A percentile compares a stretch with the other conserved stretches of the same genome.
Evolutionary conservation across 2,329 filamentous ascomycete genomes (phyloP).

Genomic region (Cordyceps sp.): DNA sequence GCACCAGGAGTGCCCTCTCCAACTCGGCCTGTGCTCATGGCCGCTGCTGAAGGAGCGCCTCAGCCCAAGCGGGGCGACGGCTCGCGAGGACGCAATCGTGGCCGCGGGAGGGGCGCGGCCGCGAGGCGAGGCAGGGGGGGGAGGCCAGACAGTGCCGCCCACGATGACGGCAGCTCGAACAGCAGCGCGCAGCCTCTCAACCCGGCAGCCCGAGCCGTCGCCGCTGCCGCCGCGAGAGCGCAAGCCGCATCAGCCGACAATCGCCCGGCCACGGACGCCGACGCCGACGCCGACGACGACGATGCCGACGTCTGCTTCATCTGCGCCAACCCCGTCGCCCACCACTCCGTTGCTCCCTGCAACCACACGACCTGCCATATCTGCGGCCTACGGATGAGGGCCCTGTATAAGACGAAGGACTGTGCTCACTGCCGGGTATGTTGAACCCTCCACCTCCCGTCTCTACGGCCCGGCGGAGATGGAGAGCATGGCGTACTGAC

Average conservation of each 20-base stretch:
- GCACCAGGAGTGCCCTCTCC: not conserved
- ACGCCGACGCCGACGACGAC: conserved; percentile 26
- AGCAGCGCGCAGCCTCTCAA: conserved; percentile 6
- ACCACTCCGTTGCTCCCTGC: conserved; percentile 80
- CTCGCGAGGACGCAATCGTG: conserved; percentile 23
- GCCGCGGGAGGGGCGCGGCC: conserved; percentile 12
- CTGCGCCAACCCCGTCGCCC: conserved; percentile 77
- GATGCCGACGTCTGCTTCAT: conserved; percentile 91
- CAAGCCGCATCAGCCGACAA: not conserved
- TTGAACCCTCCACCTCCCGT: conserved; percentile 5
- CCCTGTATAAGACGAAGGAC: conserved; percentile 88
- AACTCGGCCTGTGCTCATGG: conserved; percentile 3
- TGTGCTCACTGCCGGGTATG: conserved; percentile 88
- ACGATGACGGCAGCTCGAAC: conserved; percentile 4
- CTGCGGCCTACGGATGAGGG: conserved; percentile 77
- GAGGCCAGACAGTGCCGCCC: too few species aligned
- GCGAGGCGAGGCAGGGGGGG: not conserved
- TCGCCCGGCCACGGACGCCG: conserved; percentile 9
- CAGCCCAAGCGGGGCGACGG: conserved; percentile 12
- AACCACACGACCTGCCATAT: conserved; percentile 97
- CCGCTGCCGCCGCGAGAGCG: conserved; percentile 13
- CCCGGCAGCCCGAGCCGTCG: conserved; percentile 14
- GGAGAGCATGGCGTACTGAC: not conserved
- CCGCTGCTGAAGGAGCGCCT: conserved; percentile 6
- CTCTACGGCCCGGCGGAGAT: not conserved